Evolutionary conservation across 202 grass and related monocot species (phyloP).

Genomic region (Cymbopogon flexuosus): DNA sequence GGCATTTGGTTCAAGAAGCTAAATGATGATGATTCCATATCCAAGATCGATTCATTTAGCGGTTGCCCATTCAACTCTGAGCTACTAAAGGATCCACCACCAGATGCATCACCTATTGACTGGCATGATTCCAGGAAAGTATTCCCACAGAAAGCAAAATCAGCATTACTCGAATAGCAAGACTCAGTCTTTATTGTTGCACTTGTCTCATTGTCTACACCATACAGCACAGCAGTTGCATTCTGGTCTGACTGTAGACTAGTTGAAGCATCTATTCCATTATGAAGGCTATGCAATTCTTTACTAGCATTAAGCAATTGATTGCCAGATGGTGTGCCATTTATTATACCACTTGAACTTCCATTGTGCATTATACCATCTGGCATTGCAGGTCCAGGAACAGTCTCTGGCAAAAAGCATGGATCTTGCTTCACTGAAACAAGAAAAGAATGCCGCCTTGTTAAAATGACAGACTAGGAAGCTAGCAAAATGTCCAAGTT

Average conservation of each 20-base stretch:
- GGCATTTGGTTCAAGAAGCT: constrained; percentile 80
- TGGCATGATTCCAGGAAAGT: constrained; percentile 74
- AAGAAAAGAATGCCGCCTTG: constrained; percentile 21
- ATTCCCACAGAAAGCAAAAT: constrained; percentile 71
- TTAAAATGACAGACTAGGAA: constrained; percentile 12
- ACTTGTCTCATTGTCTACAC: constrained; percentile 49
- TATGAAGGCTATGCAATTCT: constrained; percentile 48
- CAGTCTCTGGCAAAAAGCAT: constrained; percentile 54
- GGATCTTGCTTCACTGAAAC: constrained; percentile 72
- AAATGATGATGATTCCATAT: constrained; percentile 72
- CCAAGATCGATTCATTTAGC: constrained; percentile 62
- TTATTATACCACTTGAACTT: constrained; percentile 46
- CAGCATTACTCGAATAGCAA: constrained; percentile 65
- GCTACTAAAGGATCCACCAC: constrained; percentile 83
- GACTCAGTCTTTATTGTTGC: constrained; percentile 68
- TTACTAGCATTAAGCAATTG: constrained; percentile 59
- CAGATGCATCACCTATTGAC: constrained; percentile 78
- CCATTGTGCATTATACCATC: constrained; percentile 59
- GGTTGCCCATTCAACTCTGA: constrained; percentile 83
- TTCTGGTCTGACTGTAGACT: constrained; percentile 43
- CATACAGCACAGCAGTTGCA: constrained; percentile 49
- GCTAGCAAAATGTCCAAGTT: neutral
- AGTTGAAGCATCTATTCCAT: constrained; percentile 49
- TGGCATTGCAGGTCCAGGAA: constrained; percentile 40
- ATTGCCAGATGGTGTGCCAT: constrained; percentile 43